These are phyloP conservation scores for Odontarrhena argentea DNA, from an alignment of 345 rosid genomes.

Conservation along the genomic window DNA sequence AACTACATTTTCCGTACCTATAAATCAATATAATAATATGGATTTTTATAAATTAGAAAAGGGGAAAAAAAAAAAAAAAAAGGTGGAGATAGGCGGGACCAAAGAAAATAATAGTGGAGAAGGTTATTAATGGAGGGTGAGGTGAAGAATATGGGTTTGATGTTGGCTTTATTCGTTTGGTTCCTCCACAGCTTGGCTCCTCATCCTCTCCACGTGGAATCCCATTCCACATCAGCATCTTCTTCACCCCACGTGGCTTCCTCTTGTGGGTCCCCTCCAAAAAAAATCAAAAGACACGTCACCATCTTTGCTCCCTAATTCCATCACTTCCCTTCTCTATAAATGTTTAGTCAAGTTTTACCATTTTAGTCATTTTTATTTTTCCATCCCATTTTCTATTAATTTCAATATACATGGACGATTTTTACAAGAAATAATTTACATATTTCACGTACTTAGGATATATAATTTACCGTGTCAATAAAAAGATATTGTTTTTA, in stretches of 20 bases:
- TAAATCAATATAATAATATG: background rate
- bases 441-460: no score
- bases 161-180: conserved; percentile 33
- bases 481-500: no score
- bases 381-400: no score
- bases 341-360: no score
- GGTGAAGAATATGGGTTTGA: conserved; percentile 34
- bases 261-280: conserved; percentile 16
- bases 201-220: conserved; percentile 45
- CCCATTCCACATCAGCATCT: conserved; percentile 37
- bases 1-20: conserved; percentile 34
- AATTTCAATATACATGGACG: no score
- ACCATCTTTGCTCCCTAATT: conserved; percentile 49
- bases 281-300: conserved; percentile 23
- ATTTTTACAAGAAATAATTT: no score
- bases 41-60: background rate
- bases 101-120: conserved; percentile 38
- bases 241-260: conserved; percentile 37
- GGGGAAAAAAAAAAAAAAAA: background rate
- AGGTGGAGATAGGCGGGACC: conserved; percentile 36
- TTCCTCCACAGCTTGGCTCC: conserved; percentile 43
- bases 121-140: conserved; percentile 23
- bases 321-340: conserved; percentile 30
- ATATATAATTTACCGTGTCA: no score
- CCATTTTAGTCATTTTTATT: no score